A percentile compares a stretch with the other conserved stretches of the same genome.
phyloP scores from a whole-genome alignment of 2,329 filamentous ascomycete species.

The Fusarium pseudograminearum region DNA sequence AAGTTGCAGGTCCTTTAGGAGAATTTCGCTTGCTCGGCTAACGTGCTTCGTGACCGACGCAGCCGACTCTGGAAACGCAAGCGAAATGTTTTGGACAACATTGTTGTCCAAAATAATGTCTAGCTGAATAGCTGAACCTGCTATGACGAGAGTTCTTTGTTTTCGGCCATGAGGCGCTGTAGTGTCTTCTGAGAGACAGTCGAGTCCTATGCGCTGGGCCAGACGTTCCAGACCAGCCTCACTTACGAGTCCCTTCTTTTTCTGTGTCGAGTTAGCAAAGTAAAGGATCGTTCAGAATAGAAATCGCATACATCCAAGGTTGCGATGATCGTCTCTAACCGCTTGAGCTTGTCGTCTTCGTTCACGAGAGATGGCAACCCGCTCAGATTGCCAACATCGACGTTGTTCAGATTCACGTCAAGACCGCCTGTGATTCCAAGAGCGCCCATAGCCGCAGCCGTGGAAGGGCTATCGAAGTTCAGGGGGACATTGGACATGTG shows the following conservation, averaged over 20 bases:
- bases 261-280: conserved; percentile 42
- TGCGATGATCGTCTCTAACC: conserved; percentile 64
- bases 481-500: conserved; percentile 61
- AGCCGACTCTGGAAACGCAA: conserved; percentile 72
- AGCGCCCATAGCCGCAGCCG: conserved; percentile 70
- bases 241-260: conserved; percentile 73
- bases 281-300: background rate
- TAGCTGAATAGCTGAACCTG: conserved; percentile 69
- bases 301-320: conserved; percentile 60
- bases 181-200: conserved; percentile 69
- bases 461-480: conserved; percentile 74
- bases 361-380: conserved; percentile 57
- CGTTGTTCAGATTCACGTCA: conserved; percentile 65
- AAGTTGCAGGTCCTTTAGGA: conserved; percentile 73
- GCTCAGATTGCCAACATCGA: conserved; percentile 62
- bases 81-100: conserved; percentile 70
- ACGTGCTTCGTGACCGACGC: conserved; percentile 70
- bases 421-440: conserved; percentile 63
- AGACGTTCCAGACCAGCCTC: conserved; percentile 80
- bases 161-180: conserved; percentile 61
- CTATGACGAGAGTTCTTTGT: conserved; percentile 69
- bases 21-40: conserved; percentile 72
- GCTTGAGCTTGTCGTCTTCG: conserved; percentile 67
- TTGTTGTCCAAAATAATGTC: conserved; percentile 73
- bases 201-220: conserved; percentile 74